Conservation (phyloP, 192 early-diverging fungal genomes). For the Coemansia sp. region DNA sequence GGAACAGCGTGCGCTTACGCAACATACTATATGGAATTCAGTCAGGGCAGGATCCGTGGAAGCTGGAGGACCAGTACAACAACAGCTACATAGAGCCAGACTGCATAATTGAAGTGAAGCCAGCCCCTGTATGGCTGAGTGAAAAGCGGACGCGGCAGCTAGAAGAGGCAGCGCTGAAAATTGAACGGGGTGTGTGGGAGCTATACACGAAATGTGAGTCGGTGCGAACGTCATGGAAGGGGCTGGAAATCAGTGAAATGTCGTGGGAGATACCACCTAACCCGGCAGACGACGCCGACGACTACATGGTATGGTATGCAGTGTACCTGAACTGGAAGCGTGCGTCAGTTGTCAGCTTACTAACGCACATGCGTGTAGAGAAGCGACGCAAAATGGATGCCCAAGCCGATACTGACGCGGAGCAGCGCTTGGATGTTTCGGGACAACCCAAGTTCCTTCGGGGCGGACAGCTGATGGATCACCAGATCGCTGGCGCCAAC, state of each 20-base stretch:
- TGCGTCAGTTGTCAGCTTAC: constrained; percentile 26
- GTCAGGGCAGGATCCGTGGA: not conserved
- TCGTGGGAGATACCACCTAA: constrained; percentile 44
- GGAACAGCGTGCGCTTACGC: not conserved
- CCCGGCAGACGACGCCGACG: constrained; percentile 13
- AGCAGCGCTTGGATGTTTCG: constrained; percentile 49
- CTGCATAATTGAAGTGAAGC: constrained; percentile 8
- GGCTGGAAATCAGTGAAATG: constrained; percentile 14
- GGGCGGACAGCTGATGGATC: constrained; percentile 82
- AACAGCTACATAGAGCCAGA: constrained; percentile 3
- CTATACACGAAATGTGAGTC: constrained; percentile 11
- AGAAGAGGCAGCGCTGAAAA: not conserved
- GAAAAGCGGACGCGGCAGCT: constrained; percentile 5
- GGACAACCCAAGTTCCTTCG: constrained; percentile 72
- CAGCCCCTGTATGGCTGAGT: not conserved
- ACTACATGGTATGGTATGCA: constrained; percentile 19
- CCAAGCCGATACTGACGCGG: not conserved
- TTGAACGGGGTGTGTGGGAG: not conserved
- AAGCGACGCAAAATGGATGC: not conserved
- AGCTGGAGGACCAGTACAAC: constrained; percentile 9
- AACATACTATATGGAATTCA: constrained; percentile 3
- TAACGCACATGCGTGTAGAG: not conserved
- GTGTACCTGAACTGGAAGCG: constrained; percentile 17
- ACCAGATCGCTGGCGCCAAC: constrained; percentile 89
- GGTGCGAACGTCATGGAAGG: constrained; percentile 30